These are phyloP conservation scores for Neurospora africana DNA, from an alignment of 495 filamentous ascomycete species.

Conservation along the genomic window DNA sequence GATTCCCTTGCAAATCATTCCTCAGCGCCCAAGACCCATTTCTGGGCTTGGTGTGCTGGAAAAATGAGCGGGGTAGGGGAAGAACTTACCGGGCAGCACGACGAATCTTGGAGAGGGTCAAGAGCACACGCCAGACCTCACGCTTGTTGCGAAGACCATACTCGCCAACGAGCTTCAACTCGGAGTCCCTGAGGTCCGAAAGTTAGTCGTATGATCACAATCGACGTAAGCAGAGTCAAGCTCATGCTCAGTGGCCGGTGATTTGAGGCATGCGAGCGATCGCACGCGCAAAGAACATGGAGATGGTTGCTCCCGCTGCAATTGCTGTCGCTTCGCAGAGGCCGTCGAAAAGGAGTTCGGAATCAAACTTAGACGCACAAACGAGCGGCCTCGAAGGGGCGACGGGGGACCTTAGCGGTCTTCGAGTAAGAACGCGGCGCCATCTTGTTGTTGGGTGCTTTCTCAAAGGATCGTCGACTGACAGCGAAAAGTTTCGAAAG, in stretches of 20 bases:
- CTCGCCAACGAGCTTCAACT: slow-evolving; percentile 98
- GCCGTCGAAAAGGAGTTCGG: slow-evolving; percentile 16
- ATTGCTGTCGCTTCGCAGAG: slow-evolving; percentile 43
- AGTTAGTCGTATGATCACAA: slow-evolving; percentile 44
- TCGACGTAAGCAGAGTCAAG: slow-evolving; percentile 96
- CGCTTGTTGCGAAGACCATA: slow-evolving; percentile 99
- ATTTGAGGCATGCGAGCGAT: slow-evolving; percentile 24
- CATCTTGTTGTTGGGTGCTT: slow-evolving; percentile 34
- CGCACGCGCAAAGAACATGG: slow-evolving; percentile 1
- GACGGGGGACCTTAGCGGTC: slow-evolving; percentile 90
- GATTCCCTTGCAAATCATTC: background rate
- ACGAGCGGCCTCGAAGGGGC: slow-evolving; percentile 96
- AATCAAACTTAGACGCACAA: slow-evolving; percentile 49
- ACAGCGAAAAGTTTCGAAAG: slow-evolving; percentile 19
- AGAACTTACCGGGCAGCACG: slow-evolving; percentile 91
- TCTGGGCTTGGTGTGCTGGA: background rate
- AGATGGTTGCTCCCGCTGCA: background rate
- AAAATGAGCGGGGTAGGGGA: background rate
- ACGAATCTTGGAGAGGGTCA: slow-evolving; percentile 99
- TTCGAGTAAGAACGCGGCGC: slow-evolving; percentile 73
- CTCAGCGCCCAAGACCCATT: background rate
- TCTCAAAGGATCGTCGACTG: slow-evolving; percentile 21
- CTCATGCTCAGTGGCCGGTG: slow-evolving; percentile 94
- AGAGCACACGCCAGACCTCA: slow-evolving; percentile 98
- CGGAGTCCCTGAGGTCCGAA: slow-evolving; percentile 71